Evolutionary conservation across 2,329 filamentous ascomycete genomes (phyloP), one percentile per base, ranked within the genome.

Genomic region (Blumeriella jaapii): DNA sequence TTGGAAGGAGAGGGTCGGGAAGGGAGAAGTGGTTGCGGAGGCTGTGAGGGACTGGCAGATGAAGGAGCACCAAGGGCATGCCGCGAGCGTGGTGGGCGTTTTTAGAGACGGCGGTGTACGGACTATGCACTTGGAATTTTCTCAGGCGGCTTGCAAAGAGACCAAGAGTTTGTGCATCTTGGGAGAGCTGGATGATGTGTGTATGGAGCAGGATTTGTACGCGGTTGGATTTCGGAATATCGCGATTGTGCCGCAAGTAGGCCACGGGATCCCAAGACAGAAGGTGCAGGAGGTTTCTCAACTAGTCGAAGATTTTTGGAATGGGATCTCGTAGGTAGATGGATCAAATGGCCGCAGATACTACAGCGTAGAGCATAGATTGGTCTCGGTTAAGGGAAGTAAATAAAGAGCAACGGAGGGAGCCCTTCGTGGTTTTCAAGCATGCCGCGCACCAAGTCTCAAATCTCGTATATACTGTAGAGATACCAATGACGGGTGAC

Each of bases 21-120:
- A 41, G 0, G 63, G 64, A 0, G 59, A 67, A 25, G 49, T 71
- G 0, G 65, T 35, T 25, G 16, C 65, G 0, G 57, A 64, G 38
- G 65, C 64, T 0, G 46, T 71, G 2, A 50, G 56, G n/a, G 57
- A 59, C 0, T 71, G 68, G 68, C 55, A 70, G 46, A 56, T 61
- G 48, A 49, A 43, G 7, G 47, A 64, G 5, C 68, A 72, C 43
- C 14, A 42, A 2, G 67, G 67, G 0, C 65, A 71, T 41, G 13
- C 42, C 3, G 60, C 61, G 0, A 63, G 60, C 20, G 62, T 71
- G 1, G 56, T 68, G 12, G 61, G 53, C 0, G 57, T 68, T 0
- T 55, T 68, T 5, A 56, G 65, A 26, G 62, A 71, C 29, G 67
- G 60, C 0, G 60, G 60, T 0, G 55, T 63, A 1, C 44, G 61